A percentile compares a stretch with the other conserved stretches of the same genome.
Evolutionary conservation across 345 rosid species (phyloP).

Genomic region (Syzygium aqueum): DNA sequence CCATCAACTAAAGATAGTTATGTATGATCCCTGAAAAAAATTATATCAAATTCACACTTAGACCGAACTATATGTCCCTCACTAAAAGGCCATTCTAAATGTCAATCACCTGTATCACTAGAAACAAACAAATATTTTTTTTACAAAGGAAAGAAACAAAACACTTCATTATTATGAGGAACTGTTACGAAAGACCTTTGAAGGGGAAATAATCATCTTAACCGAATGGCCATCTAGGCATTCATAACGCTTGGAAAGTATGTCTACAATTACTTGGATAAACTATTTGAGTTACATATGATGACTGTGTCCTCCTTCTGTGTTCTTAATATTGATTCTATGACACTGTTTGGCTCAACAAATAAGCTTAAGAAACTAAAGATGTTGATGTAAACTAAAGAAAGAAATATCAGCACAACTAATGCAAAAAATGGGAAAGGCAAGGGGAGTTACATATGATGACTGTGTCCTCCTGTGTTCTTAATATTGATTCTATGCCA

Average conservation of each 20-base stretch:
- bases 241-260: not conserved
- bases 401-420: not conserved
- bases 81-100: not conserved
- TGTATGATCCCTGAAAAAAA: not conserved
- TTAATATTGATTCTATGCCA: not conserved
- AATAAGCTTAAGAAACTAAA: not conserved
- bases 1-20: not conserved
- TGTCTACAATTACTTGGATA: not conserved
- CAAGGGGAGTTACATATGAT: not conserved
- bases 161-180: not conserved
- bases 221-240: not conserved
- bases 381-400: not conserved
- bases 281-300: not conserved
- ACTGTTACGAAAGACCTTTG: not conserved
- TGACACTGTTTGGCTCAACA: not conserved
- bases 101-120: not conserved
- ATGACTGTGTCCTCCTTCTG: not conserved
- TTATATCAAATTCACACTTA: not conserved
- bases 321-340: not conserved
- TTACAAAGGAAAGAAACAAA: not conserved
- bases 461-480: not conserved
- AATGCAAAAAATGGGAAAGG: not conserved
- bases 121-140: not conserved
- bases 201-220: not conserved
- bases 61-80: not conserved